Conservation (phyloP, 1,139 yeast species). For the Kluyveromyces marxianus region DNA sequence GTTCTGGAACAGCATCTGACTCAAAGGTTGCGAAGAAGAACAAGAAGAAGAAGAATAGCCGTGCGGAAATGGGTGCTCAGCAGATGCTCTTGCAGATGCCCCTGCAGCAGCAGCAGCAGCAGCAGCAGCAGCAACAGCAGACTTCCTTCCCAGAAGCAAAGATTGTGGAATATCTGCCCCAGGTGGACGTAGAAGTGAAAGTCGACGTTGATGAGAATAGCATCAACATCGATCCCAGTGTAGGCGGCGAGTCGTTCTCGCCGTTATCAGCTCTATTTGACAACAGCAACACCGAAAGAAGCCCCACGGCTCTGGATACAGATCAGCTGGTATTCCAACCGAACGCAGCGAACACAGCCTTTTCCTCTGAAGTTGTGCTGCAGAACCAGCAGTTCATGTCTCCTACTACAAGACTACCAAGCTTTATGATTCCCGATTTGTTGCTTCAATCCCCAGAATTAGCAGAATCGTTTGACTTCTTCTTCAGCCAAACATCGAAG, state of each 20-base stretch:
- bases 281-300: no score
- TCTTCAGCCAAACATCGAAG: constrained; percentile 53
- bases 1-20: background rate
- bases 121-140: background rate
- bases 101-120: background rate
- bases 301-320: no score
- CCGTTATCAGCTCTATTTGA: no score
- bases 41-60: background rate
- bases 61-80: background rate
- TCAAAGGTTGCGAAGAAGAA: background rate
- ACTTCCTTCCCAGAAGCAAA: background rate
- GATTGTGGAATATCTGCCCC: background rate
- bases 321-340: no score
- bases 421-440: constrained; percentile 49
- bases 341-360: background rate
- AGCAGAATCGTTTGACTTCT: constrained; percentile 53
- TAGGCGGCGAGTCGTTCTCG: background rate
- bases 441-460: constrained; percentile 52
- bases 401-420: constrained; percentile 32
- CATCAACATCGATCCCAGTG: background rate
- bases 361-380: background rate
- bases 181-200: background rate
- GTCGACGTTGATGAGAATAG: background rate
- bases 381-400: background rate
- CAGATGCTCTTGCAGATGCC: background rate